Conservation (phyloP, 2,329 filamentous ascomycete species). For the Diaporthe sp. region DNA sequence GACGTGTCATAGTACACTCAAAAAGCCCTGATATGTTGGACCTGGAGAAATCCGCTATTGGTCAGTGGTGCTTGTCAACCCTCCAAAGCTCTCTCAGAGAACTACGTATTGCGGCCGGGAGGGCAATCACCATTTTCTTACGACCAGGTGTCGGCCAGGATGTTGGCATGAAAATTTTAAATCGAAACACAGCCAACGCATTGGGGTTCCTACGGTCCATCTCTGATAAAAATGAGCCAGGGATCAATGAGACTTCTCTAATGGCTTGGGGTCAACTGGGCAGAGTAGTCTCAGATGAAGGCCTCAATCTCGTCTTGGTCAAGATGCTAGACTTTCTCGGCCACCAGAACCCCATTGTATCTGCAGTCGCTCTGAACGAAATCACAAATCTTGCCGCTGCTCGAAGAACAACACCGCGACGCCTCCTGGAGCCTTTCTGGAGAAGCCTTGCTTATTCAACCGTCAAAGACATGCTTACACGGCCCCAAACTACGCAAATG, state of each 20-base stretch:
- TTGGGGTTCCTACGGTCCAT: constrained; percentile 79
- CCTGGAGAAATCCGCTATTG: constrained; percentile 75
- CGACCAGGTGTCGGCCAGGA: constrained; percentile 19
- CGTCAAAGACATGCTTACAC: constrained; percentile 82
- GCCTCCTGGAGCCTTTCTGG: constrained; percentile 90
- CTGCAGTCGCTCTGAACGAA: constrained; percentile 86
- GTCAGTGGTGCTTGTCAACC: constrained; percentile 85
- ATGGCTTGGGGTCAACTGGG: constrained; percentile 89
- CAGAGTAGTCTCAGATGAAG: constrained; percentile 80
- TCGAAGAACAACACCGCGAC: constrained; percentile 71
- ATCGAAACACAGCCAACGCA: constrained; percentile 76
- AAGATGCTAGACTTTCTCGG: constrained; percentile 90
- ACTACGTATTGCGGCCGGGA: constrained; percentile 84
- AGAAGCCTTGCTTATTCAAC: constrained; percentile 84
- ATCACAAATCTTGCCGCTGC: constrained; percentile 79
- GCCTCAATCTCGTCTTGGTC: constrained; percentile 87
- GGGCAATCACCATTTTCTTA: constrained; percentile 46
- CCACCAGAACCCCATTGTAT: constrained; percentile 82
- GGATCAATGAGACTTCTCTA: constrained; percentile 85
- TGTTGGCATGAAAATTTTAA: constrained; percentile 52
- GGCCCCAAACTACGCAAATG: constrained; percentile 85
- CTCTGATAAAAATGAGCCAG: constrained; percentile 75
- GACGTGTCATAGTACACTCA: constrained; percentile 77
- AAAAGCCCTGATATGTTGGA: constrained; percentile 70
- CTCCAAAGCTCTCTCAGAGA: constrained; percentile 88